Evolutionary conservation across 306 rosid species (phyloP), one percentile per base, ranked within the genome.

Genomic region (Morella rubra): DNA sequence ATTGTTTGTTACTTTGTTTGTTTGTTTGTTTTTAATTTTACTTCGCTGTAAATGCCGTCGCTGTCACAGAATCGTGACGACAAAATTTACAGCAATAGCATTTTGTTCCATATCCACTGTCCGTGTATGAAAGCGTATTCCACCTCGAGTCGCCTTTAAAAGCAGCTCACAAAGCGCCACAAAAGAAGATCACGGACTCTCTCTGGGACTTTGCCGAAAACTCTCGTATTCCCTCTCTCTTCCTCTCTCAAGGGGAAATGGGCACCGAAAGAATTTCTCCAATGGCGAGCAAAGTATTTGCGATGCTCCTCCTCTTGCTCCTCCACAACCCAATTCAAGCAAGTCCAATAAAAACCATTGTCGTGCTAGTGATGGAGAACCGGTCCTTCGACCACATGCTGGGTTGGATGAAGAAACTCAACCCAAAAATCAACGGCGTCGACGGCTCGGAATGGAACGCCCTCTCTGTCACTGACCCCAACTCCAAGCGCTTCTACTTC

Each of bases 311-410:
- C 55, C 8, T 85, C 53, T 0, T 76, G 37, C 76, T 86, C 47
- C 53, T 77, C 42, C 44, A 56, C 49, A 22, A 71, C 44, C 53
- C 46, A 1, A 51, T 56, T 0, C 16, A 76, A 2, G 80, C 82
- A 47, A 87, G 75, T 51, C 98, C 96, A 9, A 90, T 94, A 62
- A 94, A 89, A 79, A 94, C 93, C 10, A 61, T 94, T 0, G 97
- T 94, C 41, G 88, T 94, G 41, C 15, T 94, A 19, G 96, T 92
- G 0, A 94, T 92, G 98, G 98, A 94, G 87, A 94, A 94, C 32
- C 88, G 98, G 3, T 94, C 97, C 49, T 94, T 94, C 79, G 96
- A 94, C 77, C 98, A 94, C 96, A 94, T 94, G 98, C 60, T 94
- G 3, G 97, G 98, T 0, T 94, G 98, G 98, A 94, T 94, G 97